Evolutionary conservation across 306 rosid species (phyloP).

Genomic region (Astragalus membranaceus): DNA sequence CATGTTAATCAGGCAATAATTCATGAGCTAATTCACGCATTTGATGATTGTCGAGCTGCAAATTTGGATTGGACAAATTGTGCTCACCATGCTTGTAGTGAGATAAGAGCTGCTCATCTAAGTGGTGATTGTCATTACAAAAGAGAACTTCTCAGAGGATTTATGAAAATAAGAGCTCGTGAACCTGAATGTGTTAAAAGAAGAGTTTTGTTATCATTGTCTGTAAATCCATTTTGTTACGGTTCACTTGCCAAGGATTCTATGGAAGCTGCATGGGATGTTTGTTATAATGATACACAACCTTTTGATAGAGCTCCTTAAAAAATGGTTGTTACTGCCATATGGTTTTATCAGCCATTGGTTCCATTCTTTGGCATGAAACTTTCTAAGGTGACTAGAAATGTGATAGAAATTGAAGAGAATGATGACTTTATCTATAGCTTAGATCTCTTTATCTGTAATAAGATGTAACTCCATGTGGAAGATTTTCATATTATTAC

Average conservation of each 20-base stretch:
- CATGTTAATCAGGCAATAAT: conserved; percentile 60
- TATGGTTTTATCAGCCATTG: not conserved
- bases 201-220: conserved; percentile 57
- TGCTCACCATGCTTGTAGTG: conserved; percentile 79
- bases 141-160: conserved; percentile 66
- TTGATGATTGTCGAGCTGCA: conserved; percentile 62
- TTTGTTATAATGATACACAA: conserved; percentile 69
- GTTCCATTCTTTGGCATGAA: conserved; percentile 10
- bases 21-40: conserved; percentile 70
- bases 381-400: not conserved
- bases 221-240: conserved; percentile 45
- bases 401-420: not conserved
- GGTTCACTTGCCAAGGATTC: conserved; percentile 66
- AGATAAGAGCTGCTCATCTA: conserved; percentile 72
- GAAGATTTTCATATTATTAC: not conserved
- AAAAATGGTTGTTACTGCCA: conserved; percentile 7
- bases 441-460: not conserved
- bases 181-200: conserved; percentile 86
- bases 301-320: conserved; percentile 86
- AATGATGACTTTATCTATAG: not conserved
- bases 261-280: conserved; percentile 88
- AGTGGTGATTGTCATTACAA: conserved; percentile 84
- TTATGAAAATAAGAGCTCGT: conserved; percentile 58
- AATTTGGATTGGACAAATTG: conserved; percentile 67
- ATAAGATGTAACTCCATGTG: not conserved